Conservation (phyloP, 805 yeast genomes). For the Starmerella khaoyaiensis region DNA sequence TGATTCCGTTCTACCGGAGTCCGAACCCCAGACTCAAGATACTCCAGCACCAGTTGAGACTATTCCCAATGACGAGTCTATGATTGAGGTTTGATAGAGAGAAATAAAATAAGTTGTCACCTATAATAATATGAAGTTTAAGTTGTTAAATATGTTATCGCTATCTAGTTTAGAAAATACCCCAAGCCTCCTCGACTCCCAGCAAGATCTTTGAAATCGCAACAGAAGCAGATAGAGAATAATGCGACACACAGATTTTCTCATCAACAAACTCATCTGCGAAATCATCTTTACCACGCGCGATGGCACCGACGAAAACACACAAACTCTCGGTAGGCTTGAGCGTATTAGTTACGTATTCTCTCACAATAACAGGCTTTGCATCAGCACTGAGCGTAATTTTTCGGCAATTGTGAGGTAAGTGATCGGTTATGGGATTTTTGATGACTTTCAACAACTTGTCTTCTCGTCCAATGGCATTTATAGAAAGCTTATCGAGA, state of each 20-base stretch:
- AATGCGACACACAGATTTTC: constrained; percentile 87
- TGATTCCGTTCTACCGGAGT: constrained; percentile 9
- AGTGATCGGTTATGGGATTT: constrained; percentile 92
- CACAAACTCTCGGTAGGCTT: constrained; percentile 88
- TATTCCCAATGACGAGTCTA: constrained; percentile 17
- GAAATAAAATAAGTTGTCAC: background rate
- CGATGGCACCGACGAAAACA: constrained; percentile 99
- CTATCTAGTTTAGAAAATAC: constrained; percentile 36
- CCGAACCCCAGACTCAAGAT: constrained; percentile 1
- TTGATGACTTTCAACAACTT: constrained; percentile 86
- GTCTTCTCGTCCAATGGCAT: constrained; percentile 92
- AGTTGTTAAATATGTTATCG: background rate
- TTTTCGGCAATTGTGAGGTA: constrained; percentile 91
- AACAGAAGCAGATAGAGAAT: constrained; percentile 91
- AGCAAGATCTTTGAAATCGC: constrained; percentile 98
- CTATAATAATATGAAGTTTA: background rate
- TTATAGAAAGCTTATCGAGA: constrained; percentile 78
- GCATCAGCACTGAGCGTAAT: constrained; percentile 89
- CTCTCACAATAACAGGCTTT: constrained; percentile 74
- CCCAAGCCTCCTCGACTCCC: constrained; percentile 98
- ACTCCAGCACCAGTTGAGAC: constrained; percentile 9
- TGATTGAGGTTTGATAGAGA: constrained; percentile 20
- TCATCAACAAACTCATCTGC: constrained; percentile 97
- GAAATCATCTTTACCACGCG: constrained; percentile 92
- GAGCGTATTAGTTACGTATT: constrained; percentile 55